Evolutionary conservation across 441 rosid genomes (phyloP), one percentile per base, ranked within the genome.

Genomic region (Metrosideros polymorpha): DNA sequence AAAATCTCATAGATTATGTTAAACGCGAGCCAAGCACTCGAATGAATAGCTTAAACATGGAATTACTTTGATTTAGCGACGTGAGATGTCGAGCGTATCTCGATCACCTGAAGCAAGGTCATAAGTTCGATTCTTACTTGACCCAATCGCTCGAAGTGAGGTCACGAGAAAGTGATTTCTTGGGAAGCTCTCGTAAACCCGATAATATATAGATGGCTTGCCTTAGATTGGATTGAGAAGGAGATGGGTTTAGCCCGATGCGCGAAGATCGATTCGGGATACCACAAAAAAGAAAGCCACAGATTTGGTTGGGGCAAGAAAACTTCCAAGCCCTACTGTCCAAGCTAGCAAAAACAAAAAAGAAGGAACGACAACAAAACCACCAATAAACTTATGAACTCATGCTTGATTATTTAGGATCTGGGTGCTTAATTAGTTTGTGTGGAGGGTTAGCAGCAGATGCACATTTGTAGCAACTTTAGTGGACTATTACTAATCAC

Each of bases 21-120:
- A 59, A 59, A 39, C 71, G 1, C 9, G 5, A 7, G 39, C 7
- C 17, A 59, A 7, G 3, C 0, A 0, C 3, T 1, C 4, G 0
- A 0, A 29, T 8, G 9, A 57, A 59, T 0, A 30, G 39, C 39
- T 7, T 29, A 59, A 29, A 59, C 7, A 59, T 12, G 6, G n/a
- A 57, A n/a, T 57, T n/a, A 57, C 5, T 3, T 57, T 57, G 12
- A n/a, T 57, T 56, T 12, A 12, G 63, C 5, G 32, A 57, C 0
- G 32, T 57, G 63, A 57, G 4, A 57, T 27, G 3, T 2, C 8
- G 63, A 27, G 12, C 10, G n/a, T n/a, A n/a, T 4, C 29, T 55
- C 1, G 17, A n/a, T 57, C 63, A 57, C 63, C 12, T 7, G 32
- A 57, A 57, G 1, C 9, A 17, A 57, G 29, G 63, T 57, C 15